These are phyloP conservation scores for Candida qinlingensis DNA, from an alignment of 805 yeast species.

Conservation along the genomic window DNA sequence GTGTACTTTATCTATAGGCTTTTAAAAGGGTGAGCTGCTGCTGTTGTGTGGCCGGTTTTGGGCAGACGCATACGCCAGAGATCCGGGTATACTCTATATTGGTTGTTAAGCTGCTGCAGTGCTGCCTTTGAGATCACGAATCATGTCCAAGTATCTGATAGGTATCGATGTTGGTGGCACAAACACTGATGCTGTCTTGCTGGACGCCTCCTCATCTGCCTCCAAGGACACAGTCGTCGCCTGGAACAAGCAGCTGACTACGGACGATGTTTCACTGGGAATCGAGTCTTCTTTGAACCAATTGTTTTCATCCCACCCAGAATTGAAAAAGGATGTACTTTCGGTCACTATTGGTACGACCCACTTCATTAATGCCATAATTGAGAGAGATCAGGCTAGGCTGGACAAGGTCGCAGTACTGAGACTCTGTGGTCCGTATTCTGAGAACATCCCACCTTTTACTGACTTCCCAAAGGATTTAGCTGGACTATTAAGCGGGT, in stretches of 20 bases:
- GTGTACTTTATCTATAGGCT: no score
- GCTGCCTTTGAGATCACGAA: neutral
- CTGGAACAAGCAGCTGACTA: constrained; percentile 40
- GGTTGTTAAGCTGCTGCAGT: no score
- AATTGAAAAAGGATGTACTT: constrained; percentile 28
- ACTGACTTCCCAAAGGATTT: constrained; percentile 40
- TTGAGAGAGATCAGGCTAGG: constrained; percentile 39
- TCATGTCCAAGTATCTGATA: constrained; percentile 24
- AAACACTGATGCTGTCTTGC: constrained; percentile 42
- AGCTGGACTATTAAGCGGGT: constrained; percentile 30
- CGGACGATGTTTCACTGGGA: constrained; percentile 40
- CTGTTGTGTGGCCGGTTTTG: no score
- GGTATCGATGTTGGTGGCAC: constrained; percentile 53
- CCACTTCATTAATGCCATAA: constrained; percentile 46
- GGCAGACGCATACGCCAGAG: no score
- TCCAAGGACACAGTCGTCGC: constrained; percentile 31
- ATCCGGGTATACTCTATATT: no score
- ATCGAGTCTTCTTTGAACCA: constrained; percentile 32
- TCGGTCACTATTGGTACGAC: constrained; percentile 49
- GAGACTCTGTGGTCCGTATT: constrained; percentile 41
- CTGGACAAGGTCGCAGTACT: constrained; percentile 40
- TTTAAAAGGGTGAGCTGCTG: no score
- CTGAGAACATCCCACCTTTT: constrained; percentile 34
- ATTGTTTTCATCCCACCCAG: constrained; percentile 25
- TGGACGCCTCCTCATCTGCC: constrained; percentile 30